Evolutionary conservation across 2,329 filamentous ascomycete species (phyloP).

Genomic region (Fulvia fulva): DNA sequence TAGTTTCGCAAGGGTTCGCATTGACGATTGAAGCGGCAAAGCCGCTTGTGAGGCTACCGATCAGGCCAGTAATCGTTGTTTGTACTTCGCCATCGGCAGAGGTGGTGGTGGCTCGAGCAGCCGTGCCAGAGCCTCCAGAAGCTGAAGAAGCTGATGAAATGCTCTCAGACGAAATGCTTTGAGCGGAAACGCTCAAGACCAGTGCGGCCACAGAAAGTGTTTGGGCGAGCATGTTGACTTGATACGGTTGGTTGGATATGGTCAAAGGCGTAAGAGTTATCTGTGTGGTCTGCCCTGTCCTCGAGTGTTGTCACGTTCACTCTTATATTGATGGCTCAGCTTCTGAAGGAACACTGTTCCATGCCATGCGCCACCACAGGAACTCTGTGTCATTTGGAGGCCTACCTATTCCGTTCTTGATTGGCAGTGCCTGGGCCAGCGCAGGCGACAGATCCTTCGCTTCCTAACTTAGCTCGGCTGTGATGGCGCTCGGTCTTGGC

Average conservation of each 20-base stretch:
- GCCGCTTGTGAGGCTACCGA: constrained; percentile 6
- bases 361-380: neutral
- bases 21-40: constrained; percentile 11
- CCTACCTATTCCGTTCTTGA: neutral
- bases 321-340: neutral
- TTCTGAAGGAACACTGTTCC: neutral
- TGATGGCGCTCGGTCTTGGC: neutral
- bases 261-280: neutral
- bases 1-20: constrained; percentile 15
- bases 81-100: neutral
- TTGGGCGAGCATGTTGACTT: constrained; percentile 5
- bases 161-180: neutral
- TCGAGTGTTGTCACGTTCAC: neutral
- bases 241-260: neutral
- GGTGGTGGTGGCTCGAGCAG: neutral
- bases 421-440: neutral
- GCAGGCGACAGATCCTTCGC: neutral
- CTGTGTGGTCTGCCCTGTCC: neutral
- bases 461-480: neutral
- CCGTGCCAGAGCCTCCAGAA: neutral
- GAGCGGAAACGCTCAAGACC: constrained; percentile 4
- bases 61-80: constrained; percentile 10
- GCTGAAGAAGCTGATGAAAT: neutral
- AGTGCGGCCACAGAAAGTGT: neutral
- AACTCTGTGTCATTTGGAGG: neutral